Evolutionary conservation across 2,329 filamentous ascomycete genomes (phyloP), one percentile per base, ranked within the genome.

Genomic region (Alternaria viburni): DNA sequence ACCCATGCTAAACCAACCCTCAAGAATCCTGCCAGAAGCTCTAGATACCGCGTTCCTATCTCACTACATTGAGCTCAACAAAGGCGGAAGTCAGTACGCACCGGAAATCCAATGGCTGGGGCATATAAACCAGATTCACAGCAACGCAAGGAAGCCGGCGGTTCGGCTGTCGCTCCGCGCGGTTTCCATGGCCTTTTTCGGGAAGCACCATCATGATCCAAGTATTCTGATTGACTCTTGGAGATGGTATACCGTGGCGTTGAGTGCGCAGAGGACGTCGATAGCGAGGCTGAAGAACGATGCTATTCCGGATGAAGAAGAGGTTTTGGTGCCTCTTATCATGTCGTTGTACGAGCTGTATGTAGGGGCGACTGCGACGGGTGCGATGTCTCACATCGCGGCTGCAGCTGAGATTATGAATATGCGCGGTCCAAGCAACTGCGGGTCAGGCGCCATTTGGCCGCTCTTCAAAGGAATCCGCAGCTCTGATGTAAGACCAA

Each of bases 141-240:
- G 60, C 13, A 72, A 64, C 7, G 63, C 70, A 4, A 60, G 30
- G 11, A 74, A 72, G 51, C 70, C 73, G 17, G 73, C 73, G 2
- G 57, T 78, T 11, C 67, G 63, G n/a, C 46, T 76, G 7, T 76
- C 75, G 1, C 71, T 78, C 15, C 74, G 76, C 8, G 74, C 76
- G 47, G 65, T 74, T 1, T 74, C 74, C 11, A 77, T 78, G 76
- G 75, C 74, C 1, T 78, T 73, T 26, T 78, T 72, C 30, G 74
- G 73, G 5, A 74, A 72, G n/a, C 45, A 73, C 5, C 73, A 77
- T 47, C 49, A 69, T n/a, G 71, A 78, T 44, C 61, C 71, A 2
- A 64, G 71, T 12, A 73, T 78, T 21, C 50, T 77, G 7, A 62
- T 75, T 3, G 76, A 78, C 23, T 77, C 75, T 0, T 77, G 73